Evolutionary conservation across 495 filamentous ascomycete genomes (phyloP).

Genomic region (Friedmanniomyces simplex): DNA sequence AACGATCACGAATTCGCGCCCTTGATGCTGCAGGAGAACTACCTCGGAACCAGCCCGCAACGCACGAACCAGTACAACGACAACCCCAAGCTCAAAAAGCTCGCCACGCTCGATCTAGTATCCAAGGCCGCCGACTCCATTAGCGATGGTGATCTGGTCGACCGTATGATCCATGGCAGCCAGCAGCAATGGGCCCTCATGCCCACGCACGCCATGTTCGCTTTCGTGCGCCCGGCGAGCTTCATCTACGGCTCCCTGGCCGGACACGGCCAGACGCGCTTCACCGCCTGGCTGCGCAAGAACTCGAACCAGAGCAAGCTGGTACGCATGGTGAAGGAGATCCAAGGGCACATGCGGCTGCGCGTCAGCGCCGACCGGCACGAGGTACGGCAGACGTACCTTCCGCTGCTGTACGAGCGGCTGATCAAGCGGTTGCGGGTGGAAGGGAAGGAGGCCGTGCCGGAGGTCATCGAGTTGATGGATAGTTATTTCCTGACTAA

Average conservation of each 20-base stretch:
- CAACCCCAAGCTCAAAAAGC: slow-evolving; percentile 52
- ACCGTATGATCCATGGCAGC: slow-evolving; percentile 94
- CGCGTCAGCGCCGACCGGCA: slow-evolving; percentile 83
- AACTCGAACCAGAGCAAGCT: slow-evolving; percentile 86
- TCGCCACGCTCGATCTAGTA: slow-evolving; percentile 73
- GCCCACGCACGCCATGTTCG: slow-evolving; percentile 95
- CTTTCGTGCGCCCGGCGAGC: slow-evolving; percentile 85
- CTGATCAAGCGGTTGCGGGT: slow-evolving; percentile 49
- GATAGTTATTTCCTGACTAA: slow-evolving; percentile 94
- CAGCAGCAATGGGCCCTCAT: slow-evolving; percentile 98
- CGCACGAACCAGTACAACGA: slow-evolving; percentile 41
- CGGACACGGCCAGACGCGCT: slow-evolving; percentile 43
- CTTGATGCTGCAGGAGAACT: slow-evolving; percentile 98
- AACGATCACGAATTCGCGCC: slow-evolving; percentile 96
- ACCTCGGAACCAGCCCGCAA: slow-evolving; percentile 68
- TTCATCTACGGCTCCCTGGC: slow-evolving; percentile 68
- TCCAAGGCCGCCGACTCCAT: slow-evolving; percentile 89
- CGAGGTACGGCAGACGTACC: slow-evolving; percentile 87
- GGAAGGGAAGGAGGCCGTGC: slow-evolving; percentile 32
- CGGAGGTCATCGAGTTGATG: slow-evolving; percentile 68
- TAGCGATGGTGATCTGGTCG: slow-evolving; percentile 92
- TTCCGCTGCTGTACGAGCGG: slow-evolving; percentile 78
- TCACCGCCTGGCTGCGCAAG: slow-evolving; percentile 87
- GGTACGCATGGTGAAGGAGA: slow-evolving; percentile 76
- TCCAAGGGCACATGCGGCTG: slow-evolving; percentile 94